Percentiles rank a stretch among this genome's conserved stretches.
phyloP scores from a whole-genome alignment of 352 stramenopile genomes.

The Aphanomyces stellatus region DNA sequence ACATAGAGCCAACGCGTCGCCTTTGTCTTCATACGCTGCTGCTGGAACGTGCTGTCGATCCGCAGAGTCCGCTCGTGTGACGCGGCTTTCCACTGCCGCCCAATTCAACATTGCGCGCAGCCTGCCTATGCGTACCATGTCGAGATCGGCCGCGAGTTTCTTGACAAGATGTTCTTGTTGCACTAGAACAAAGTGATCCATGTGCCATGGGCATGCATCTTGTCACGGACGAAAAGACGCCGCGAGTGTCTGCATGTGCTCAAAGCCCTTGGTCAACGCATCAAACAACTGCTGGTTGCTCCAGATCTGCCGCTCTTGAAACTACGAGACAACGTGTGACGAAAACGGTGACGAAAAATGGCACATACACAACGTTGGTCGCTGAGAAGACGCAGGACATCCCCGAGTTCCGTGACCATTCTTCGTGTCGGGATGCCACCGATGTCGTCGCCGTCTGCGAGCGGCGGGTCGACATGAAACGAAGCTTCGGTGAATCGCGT shows the following conservation, averaged over 20 bases:
- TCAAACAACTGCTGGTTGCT: slow-evolving; percentile 8
- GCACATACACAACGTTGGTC: neutral
- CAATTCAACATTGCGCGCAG: neutral
- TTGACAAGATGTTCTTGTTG: neutral
- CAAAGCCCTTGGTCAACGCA: neutral
- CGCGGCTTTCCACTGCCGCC: neutral
- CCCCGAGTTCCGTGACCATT: neutral
- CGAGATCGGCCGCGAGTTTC: neutral
- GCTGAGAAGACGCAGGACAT: neutral
- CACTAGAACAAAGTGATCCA: neutral
- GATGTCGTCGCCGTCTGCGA: neutral
- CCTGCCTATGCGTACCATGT: neutral
- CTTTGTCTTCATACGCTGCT: neutral
- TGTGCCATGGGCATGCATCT: neutral
- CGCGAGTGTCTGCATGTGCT: neutral
- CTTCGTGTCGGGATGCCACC: neutral
- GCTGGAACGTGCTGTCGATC: neutral
- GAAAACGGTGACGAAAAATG: neutral
- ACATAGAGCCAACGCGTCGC: neutral
- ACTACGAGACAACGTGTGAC: neutral
- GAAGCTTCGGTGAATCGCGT: neutral
- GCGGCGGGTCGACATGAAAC: neutral
- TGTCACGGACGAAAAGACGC: neutral
- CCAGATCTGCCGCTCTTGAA: slow-evolving; percentile 1
- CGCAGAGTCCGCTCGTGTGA: neutral